Percentiles rank a stretch among this genome's conserved stretches.
Evolutionary conservation across 1,139 yeast genomes (phyloP).

Genomic region (Blastobotrys buckinghamii): DNA sequence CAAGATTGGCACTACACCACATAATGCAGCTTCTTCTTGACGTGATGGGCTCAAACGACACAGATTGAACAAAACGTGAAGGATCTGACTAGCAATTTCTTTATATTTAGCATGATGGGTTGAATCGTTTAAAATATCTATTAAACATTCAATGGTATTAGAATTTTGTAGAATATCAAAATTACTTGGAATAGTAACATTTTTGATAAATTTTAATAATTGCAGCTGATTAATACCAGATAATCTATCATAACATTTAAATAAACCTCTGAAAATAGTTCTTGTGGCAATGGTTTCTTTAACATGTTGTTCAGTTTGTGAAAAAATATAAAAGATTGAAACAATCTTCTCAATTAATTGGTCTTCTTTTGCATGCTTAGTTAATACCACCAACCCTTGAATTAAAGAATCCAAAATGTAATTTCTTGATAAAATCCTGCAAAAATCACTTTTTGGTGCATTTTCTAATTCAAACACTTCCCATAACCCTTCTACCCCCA

Average conservation of each 20-base stretch:
- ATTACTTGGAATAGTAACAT: constrained; percentile 28
- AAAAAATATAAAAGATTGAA: constrained; percentile 28
- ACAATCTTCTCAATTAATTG: constrained; percentile 20
- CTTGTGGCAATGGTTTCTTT: constrained; percentile 25
- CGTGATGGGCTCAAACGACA: constrained; percentile 51
- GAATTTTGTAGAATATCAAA: constrained; percentile 26
- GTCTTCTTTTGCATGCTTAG: not conserved
- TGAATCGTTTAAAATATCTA: constrained; percentile 24
- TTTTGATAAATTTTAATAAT: constrained; percentile 30
- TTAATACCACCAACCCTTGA: not conserved
- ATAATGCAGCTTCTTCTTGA: constrained; percentile 48
- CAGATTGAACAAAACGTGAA: constrained; percentile 40
- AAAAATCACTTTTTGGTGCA: constrained; percentile 47
- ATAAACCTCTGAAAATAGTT: constrained; percentile 18
- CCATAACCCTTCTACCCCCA: constrained; percentile 43
- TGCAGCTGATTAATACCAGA: constrained; percentile 19
- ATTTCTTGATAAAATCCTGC: constrained; percentile 39
- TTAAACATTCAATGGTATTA: constrained; percentile 29
- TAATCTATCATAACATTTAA: constrained; percentile 20
- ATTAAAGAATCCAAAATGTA: constrained; percentile 10
- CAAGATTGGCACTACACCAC: constrained; percentile 51
- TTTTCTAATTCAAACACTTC: constrained; percentile 41
- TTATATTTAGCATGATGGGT: constrained; percentile 15
- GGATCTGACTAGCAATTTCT: constrained; percentile 27
- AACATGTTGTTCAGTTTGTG: constrained; percentile 33